These are phyloP conservation scores for Plasmodium vinckei DNA, from an alignment of 169 alveolate genomes.

Conservation along the genomic window DNA sequence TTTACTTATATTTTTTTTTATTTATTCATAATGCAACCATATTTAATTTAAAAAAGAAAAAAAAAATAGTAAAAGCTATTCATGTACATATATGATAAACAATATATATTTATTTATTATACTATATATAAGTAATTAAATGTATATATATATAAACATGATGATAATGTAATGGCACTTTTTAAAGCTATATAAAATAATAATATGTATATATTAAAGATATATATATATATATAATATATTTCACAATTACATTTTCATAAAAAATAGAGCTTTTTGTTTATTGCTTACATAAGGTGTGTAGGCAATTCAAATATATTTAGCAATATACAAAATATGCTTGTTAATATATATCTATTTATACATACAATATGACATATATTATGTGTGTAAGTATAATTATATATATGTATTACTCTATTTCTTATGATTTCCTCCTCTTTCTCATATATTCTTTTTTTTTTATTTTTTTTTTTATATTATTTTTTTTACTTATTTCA, in stretches of 20 bases:
- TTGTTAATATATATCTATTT: no score
- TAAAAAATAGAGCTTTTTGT: not conserved
- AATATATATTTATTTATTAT: no score
- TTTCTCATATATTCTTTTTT: no score
- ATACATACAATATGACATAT: no score
- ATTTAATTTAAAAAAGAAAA: not conserved
- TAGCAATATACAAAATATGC: not conserved
- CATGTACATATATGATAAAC: not conserved
- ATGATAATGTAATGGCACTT: no score
- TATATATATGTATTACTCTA: no score
- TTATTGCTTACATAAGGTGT: not conserved
- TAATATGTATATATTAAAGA: not conserved
- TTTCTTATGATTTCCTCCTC: no score
- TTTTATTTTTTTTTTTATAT: no score
- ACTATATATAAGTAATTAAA: not conserved
- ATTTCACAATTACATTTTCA: slow-evolving; percentile 1
- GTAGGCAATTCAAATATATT: not conserved
- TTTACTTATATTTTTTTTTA: not conserved
- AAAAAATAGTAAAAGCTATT: not conserved
- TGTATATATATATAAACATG: not conserved
- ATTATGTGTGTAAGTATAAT: no score
- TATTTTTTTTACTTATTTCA: no score
- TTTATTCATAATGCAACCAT: not conserved
- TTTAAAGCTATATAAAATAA: no score
- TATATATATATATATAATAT: no score